Evolutionary conservation across 2,329 filamentous ascomycete genomes (phyloP), one percentile per base, ranked within the genome.

Genomic region (Claviceps sorghi): DNA sequence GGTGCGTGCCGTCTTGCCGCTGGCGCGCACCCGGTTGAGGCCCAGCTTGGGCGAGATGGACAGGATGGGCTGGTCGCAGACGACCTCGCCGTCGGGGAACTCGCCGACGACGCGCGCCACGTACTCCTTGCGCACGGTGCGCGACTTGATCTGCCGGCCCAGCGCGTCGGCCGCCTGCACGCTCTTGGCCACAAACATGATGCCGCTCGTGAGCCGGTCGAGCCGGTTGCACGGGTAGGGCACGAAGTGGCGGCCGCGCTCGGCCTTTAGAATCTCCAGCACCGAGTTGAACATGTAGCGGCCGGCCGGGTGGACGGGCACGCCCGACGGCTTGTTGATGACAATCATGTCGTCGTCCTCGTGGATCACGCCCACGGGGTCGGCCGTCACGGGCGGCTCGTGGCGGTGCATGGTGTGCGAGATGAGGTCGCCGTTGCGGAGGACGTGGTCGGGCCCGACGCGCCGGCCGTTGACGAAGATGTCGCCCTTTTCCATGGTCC

Each of bases 181-280:
- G 57, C 87, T 82, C 70, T 98, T 98, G 30, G 85, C 93, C 60
- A 98, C 83, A 67, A 98, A 98, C 91, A 98, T 97, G 64, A 98
- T 86, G 48, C 93, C 93, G 60, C 88, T 95, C 0, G 93, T 98
- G 60, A 98, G 72, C 50, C 93, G 77, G 65, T 98, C 93, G 30
- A 98, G 79, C n/a, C 93, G 77, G 63, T 98, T 95, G 70, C 91
- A 97, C 0, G 93, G 81, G 55, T 79, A 69, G 1, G 80, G 76
- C 50, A 75, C 65, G 64, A 79, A 83, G 30, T 69, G 66, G 22
- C 68, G 66, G 0, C 76, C 73, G 40, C 80, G 72, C 63, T 95
- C 86, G 2, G 86, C 80, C 59, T 86, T 83, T 79, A 98, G 84
- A 58, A 98, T 95, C 72, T 97, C 90, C 41, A 95, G 78, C 46